Base-by-base conservation (phyloP, 768 basidiomycete genomes). In the Leccinum subtestaceum region DNA sequence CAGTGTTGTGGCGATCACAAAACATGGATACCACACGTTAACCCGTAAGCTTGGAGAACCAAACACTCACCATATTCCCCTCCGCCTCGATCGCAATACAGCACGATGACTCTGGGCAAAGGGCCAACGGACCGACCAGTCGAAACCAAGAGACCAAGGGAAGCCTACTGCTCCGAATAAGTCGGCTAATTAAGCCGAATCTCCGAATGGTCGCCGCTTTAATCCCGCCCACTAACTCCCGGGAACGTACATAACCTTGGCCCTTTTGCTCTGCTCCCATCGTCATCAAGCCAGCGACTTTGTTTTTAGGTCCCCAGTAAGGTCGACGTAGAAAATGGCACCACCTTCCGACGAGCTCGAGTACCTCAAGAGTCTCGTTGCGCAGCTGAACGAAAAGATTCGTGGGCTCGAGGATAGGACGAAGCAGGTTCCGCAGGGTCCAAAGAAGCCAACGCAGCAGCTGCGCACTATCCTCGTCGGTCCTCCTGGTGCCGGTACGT, bases 401-500 rank as follows among this genome's bases (percentile, higher is more conserved):
- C 67, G 78, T 57, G 69, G 79, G 38, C 81, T 98, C 60, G 96
- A 98, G 81, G 72, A 76, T 15, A 86, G 84, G 72, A 78, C 82
- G 52, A 89, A 88, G 74, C 69, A 72, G 8, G 74, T 75, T 11
- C 70, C 70, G 21, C 67, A 74, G 29, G 58, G 71, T 17, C 71
- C 78, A n/a, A 77, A 79, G 70, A 82, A 87, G 29, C 90, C 91
- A 54, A 85, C 84, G 23, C 81, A 84, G 68, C 91, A 93, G 78
- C 85, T 92, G 60, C 83, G 96, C 51, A 88, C 96, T 65, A 93
- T 99, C 67, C 82, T 99, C 66, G 79, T 99, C 65, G 97, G 97
- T 56, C 97, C 97, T 60, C 97, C 97, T 47, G 97, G 97, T 67
- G 93, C 97, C 70, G 96, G 96, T 96, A 66, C 63, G 88, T 76